Evolutionary conservation across 2,329 filamentous ascomycete species (phyloP).

Genomic region (Nigrograna mackinnonii): DNA sequence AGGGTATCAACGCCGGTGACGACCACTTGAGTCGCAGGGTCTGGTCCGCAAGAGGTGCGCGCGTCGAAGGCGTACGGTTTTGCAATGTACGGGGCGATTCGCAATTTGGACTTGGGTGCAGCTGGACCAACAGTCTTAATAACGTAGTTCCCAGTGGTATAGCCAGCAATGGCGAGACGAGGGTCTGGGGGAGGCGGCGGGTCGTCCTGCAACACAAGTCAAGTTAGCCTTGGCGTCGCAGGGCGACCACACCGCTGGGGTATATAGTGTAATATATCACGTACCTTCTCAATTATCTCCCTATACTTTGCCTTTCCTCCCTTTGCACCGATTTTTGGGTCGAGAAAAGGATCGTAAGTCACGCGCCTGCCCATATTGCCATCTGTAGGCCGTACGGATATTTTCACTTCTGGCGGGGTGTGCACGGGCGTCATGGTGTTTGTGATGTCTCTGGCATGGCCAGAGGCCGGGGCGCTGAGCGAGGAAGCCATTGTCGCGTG

Average conservation of each 20-base stretch:
- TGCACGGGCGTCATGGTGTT: constrained; percentile 49
- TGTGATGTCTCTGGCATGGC: constrained; percentile 46
- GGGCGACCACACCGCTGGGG: constrained; percentile 40
- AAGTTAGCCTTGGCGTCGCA: constrained; percentile 46
- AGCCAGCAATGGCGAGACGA: constrained; percentile 70
- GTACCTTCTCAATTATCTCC: constrained; percentile 53
- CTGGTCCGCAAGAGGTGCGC: constrained; percentile 82
- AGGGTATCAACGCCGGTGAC: constrained; percentile 97
- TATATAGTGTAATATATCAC: constrained; percentile 32
- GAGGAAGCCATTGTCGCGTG: constrained; percentile 33
- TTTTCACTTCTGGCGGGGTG: constrained; percentile 46
- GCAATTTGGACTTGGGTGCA: constrained; percentile 66
- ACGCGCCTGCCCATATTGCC: constrained; percentile 62
- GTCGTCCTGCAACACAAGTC: constrained; percentile 67
- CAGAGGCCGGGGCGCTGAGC: constrained; percentile 35
- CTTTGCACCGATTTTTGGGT: constrained; percentile 56
- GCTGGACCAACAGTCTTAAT: constrained; percentile 64
- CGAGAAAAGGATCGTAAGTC: constrained; percentile 61
- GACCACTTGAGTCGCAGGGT: constrained; percentile 86
- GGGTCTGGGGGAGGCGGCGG: constrained; percentile 81
- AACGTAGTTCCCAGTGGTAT: constrained; percentile 53
- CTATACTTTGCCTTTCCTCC: constrained; percentile 52
- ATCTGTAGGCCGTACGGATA: constrained; percentile 55
- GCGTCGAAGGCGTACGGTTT: constrained; percentile 82
- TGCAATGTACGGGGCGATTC: constrained; percentile 75